phyloP scores from a whole-genome alignment of 2,329 filamentous ascomycete genomes.

The Pyrenophora tritici-repentis region DNA sequence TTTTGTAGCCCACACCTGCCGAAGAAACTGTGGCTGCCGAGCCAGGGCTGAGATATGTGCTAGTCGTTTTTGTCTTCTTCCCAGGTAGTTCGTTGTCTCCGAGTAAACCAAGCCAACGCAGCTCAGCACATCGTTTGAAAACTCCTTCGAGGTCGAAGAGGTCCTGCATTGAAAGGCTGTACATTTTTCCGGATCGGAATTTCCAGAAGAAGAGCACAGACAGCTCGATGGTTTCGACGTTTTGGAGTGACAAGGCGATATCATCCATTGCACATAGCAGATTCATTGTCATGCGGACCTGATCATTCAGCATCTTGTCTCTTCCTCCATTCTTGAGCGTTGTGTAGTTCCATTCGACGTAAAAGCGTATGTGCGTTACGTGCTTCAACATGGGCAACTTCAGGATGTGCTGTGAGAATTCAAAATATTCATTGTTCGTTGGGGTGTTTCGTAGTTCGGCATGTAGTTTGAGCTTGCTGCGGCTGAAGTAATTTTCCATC shows the following conservation, averaged over 20 bases:
- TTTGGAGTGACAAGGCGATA: constrained; percentile 29
- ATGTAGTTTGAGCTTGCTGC: constrained; percentile 40
- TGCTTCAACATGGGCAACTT: constrained; percentile 35
- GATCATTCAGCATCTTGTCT: constrained; percentile 29
- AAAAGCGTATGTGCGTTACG: constrained; percentile 40
- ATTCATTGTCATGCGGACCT: constrained; percentile 38
- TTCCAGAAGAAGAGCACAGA: constrained; percentile 45
- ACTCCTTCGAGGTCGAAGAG: constrained; percentile 44
- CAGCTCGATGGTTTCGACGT: constrained; percentile 38
- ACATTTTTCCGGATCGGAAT: constrained; percentile 38
- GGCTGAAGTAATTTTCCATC: constrained; percentile 33
- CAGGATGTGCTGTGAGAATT: constrained; percentile 43
- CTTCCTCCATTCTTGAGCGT: constrained; percentile 26
- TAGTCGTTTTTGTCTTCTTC: constrained; percentile 6
- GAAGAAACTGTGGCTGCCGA: constrained; percentile 9
- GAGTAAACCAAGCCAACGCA: constrained; percentile 37
- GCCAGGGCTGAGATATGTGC: constrained; percentile 23
- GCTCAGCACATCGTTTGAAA: constrained; percentile 41
- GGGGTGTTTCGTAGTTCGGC: constrained; percentile 41
- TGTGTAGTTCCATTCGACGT: constrained; percentile 45
- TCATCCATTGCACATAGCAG: constrained; percentile 41
- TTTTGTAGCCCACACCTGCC: constrained; percentile 43
- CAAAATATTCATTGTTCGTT: constrained; percentile 39
- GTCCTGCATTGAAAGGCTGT: constrained; percentile 43
- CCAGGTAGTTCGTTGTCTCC: constrained; percentile 28